A percentile compares a stretch with the other conserved stretches of the same genome.
Conservation (phyloP, 441 rosid species). For the Eruca vesicaria region DNA sequence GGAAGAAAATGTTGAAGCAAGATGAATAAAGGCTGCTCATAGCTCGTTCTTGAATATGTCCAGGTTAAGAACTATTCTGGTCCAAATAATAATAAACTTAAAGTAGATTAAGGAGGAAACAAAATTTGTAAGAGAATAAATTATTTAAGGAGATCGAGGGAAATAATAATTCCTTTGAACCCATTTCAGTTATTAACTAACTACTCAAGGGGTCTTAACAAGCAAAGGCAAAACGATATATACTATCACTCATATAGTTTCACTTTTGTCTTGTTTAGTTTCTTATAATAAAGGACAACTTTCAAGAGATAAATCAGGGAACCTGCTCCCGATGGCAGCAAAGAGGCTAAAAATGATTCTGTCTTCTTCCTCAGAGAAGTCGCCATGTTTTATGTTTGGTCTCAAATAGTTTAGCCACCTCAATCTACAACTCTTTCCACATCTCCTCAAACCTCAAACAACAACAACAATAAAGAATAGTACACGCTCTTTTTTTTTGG, state of each 20-base stretch:
- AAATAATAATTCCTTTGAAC: background rate
- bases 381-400: constrained; percentile 78
- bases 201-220: constrained; percentile 5
- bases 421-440: constrained; percentile 77
- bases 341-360: constrained; percentile 55
- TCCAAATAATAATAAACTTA: background rate
- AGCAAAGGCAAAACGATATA: background rate
- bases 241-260: background rate
- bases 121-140: background rate
- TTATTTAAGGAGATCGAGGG: background rate
- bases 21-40: constrained; percentile 13
- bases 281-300: background rate
- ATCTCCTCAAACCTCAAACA: constrained; percentile 58
- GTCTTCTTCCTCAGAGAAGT: constrained; percentile 67
- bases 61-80: background rate
- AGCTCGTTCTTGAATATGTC: background rate
- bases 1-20: constrained; percentile 14
- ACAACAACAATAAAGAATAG: constrained; percentile 9
- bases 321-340: constrained; percentile 78
- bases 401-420: constrained; percentile 81
- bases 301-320: background rate
- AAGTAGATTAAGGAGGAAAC: background rate
- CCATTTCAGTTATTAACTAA: background rate
- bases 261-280: background rate
- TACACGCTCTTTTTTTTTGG: constrained; percentile 1